Conservation (phyloP, 2,329 filamentous ascomycete species). For the Cladosporium austrohemisphaericum region DNA sequence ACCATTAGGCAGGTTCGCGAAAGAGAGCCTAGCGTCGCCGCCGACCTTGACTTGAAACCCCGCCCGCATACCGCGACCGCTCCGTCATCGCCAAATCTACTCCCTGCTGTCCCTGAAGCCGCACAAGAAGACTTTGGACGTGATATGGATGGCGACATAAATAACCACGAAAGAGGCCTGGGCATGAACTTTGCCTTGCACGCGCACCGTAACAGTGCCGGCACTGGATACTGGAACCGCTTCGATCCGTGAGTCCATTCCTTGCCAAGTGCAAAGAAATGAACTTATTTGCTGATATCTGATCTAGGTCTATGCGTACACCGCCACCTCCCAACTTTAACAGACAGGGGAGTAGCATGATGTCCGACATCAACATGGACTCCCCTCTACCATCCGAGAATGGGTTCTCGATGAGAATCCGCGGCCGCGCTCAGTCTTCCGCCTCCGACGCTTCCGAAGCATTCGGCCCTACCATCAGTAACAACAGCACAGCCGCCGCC, state of each 20-base stretch:
- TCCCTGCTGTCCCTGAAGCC: conserved; percentile 55
- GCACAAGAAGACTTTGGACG: conserved; percentile 66
- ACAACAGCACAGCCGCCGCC: conserved; percentile 12
- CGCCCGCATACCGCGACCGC: conserved; percentile 52
- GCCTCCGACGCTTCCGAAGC: conserved; percentile 33
- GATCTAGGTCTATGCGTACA: conserved; percentile 50
- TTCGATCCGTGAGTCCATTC: conserved; percentile 56
- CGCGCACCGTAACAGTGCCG: conserved; percentile 66
- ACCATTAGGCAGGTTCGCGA: conserved; percentile 94
- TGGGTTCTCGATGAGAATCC: conserved; percentile 25
- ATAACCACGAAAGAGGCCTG: conserved; percentile 36
- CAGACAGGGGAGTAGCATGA: conserved; percentile 49
- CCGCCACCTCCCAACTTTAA: conserved; percentile 62
- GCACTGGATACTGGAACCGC: conserved; percentile 73
- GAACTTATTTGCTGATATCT: too few relatives aligned
- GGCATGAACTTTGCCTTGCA: conserved; percentile 73
- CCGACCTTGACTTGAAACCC: conserved; percentile 32
- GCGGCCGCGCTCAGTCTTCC: conserved; percentile 30
- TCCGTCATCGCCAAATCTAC: conserved; percentile 65
- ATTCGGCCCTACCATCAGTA: conserved; percentile 21
- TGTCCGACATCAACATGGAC: conserved; percentile 68
- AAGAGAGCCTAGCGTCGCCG: conserved; percentile 58
- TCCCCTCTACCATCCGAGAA: conserved; percentile 47
- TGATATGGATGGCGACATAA: conserved; percentile 44
- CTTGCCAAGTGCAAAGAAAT: too few relatives aligned